These are phyloP conservation scores for Hypoxylon trugodes DNA, from an alignment of 495 filamentous ascomycete genomes.

Conservation along the genomic window DNA sequence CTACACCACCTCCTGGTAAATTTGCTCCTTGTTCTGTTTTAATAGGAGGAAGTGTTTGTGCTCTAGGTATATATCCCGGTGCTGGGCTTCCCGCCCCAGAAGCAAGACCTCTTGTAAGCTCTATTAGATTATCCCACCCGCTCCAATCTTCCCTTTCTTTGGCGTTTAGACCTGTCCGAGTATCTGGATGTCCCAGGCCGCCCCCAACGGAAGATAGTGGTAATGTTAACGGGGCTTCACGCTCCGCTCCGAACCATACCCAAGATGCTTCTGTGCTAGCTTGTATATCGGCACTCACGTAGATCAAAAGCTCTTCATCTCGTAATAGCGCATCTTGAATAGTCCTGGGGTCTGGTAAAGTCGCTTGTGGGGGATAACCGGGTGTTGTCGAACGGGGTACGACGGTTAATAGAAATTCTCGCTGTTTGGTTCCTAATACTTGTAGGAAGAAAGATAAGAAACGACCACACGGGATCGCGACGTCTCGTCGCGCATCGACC, in stretches of 20 bases:
- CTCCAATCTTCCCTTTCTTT: slow-evolving; percentile 64
- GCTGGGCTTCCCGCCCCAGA: slow-evolving; percentile 33
- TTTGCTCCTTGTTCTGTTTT: slow-evolving; percentile 46
- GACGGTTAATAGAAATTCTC: slow-evolving; percentile 53
- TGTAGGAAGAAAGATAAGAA: slow-evolving; percentile 85
- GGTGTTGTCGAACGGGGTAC: slow-evolving; percentile 41
- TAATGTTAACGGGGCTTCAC: slow-evolving; percentile 44
- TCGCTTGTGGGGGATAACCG: slow-evolving; percentile 33
- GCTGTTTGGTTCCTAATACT: slow-evolving; percentile 66
- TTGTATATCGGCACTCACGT: slow-evolving; percentile 90
- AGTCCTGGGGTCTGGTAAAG: slow-evolving; percentile 34
- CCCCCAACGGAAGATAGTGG: slow-evolving; percentile 31
- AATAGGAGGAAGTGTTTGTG: slow-evolving; percentile 41
- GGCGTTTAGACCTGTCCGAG: slow-evolving; percentile 50
- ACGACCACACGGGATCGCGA: slow-evolving; percentile 82
- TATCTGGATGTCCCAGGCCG: slow-evolving; percentile 35
- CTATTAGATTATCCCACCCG: slow-evolving; percentile 61
- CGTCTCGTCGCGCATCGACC: slow-evolving; percentile 72
- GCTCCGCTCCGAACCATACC: slow-evolving; percentile 81
- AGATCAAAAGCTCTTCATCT: slow-evolving; percentile 92
- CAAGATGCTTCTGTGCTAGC: slow-evolving; percentile 80
- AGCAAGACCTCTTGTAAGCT: slow-evolving; percentile 45
- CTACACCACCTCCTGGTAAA: slow-evolving; percentile 44
- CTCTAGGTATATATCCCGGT: slow-evolving; percentile 23
- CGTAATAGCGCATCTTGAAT: slow-evolving; percentile 63